Conservation (phyloP, 2,329 filamentous ascomycete genomes). For the Trichoderma brevicompactum region DNA sequence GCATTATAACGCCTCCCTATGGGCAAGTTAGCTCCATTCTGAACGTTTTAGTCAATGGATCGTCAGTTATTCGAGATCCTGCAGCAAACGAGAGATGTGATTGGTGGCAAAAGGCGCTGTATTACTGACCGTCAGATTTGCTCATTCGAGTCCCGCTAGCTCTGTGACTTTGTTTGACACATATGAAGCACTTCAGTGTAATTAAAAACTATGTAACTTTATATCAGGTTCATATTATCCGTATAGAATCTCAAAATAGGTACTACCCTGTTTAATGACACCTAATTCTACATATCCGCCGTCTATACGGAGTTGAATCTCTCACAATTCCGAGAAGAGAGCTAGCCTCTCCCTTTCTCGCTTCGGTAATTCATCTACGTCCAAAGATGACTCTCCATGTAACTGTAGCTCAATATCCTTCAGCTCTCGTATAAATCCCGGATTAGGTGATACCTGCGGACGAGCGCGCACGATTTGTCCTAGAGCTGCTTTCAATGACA, state of each 20-base stretch:
- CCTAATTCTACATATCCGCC: too few relatives aligned
- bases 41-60: not conserved
- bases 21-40: not conserved
- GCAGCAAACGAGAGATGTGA: conserved; percentile 23
- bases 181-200: too few relatives aligned
- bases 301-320: not conserved
- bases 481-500: conserved; percentile 2
- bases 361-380: conserved; percentile 9
- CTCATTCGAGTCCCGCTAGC: not conserved
- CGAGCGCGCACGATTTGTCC: conserved; percentile 20
- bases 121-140: not conserved
- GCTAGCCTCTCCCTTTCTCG: conserved; percentile 13
- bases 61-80: conserved; percentile 8
- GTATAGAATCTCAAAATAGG: too few relatives aligned
- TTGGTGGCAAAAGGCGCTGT: conserved; percentile 27
- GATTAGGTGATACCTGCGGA: conserved; percentile 20
- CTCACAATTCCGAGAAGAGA: not conserved
- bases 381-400: not conserved
- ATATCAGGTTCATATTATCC: too few relatives aligned
- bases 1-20: conserved; percentile 12
- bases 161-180: too few relatives aligned
- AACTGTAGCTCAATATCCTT: conserved; percentile 16
- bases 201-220: too few relatives aligned
- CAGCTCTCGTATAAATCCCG: conserved; percentile 8
- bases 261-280: too few relatives aligned